A percentile compares a stretch with the other conserved stretches of the same genome.
These are phyloP conservation scores for Chalciporus pseudorubinellus DNA, from an alignment of 768 basidiomycete genomes.

Conservation along the genomic window DNA sequence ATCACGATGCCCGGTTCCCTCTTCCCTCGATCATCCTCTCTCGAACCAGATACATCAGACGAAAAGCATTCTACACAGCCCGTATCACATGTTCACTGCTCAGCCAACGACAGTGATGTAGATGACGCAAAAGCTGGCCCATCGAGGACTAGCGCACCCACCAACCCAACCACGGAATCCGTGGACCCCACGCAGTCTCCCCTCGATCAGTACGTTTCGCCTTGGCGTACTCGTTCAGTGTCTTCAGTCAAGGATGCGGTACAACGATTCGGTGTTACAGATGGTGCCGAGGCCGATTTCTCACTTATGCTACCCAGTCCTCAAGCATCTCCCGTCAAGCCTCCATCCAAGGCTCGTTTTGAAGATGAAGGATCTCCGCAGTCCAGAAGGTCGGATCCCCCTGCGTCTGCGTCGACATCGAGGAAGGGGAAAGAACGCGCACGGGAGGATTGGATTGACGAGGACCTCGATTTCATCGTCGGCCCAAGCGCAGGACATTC, in stretches of 20 bases:
- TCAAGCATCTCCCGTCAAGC: constrained; percentile 33
- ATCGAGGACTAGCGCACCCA: constrained; percentile 12
- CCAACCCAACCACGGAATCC: not conserved
- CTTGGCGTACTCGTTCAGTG: constrained; percentile 34
- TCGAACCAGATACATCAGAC: constrained; percentile 41
- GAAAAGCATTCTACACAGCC: not conserved
- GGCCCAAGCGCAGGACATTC: constrained; percentile 45
- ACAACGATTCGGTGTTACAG: constrained; percentile 43
- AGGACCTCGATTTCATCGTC: constrained; percentile 28
- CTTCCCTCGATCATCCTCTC: constrained; percentile 70
- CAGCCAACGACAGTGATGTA: not conserved
- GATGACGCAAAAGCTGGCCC: constrained; percentile 15
- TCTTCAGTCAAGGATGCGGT: constrained; percentile 51
- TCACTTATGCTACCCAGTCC: constrained; percentile 52
- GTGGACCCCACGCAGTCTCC: not conserved
- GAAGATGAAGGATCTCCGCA: constrained; percentile 15
- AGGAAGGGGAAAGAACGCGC: constrained; percentile 50
- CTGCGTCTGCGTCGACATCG: constrained; percentile 5
- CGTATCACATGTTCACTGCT: not conserved
- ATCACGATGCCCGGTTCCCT: constrained; percentile 78
- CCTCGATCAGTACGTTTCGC: constrained; percentile 22
- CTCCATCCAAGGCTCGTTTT: constrained; percentile 25
- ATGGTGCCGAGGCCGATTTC: constrained; percentile 45
- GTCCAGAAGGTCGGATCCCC: not conserved
- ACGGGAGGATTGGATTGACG: constrained; percentile 25